A percentile compares a stretch with the other conserved stretches of the same genome.
Conservation (phyloP, 805 yeast genomes). For the Kuraishia floccosa region DNA sequence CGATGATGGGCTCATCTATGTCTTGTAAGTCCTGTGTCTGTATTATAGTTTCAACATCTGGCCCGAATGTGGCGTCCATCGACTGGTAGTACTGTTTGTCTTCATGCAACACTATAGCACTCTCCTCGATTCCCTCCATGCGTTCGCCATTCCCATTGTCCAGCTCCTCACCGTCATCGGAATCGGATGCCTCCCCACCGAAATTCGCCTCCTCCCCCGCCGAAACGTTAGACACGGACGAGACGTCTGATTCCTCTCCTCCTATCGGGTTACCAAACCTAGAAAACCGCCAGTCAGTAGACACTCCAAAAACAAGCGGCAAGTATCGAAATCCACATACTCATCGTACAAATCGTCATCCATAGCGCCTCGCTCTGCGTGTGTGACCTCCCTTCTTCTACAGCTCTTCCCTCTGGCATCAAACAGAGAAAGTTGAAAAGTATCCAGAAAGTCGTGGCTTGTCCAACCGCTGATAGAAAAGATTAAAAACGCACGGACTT, state of each 20-base stretch:
- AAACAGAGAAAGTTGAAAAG: too few species aligned
- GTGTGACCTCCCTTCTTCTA: not conserved
- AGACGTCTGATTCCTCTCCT: not conserved
- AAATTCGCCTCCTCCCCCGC: too few species aligned
- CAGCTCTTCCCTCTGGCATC: not conserved
- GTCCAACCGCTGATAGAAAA: too few species aligned
- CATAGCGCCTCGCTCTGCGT: conserved; percentile 17
- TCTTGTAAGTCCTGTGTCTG: conserved; percentile 31
- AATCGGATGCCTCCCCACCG: conserved; percentile 20
- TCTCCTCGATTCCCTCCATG: conserved; percentile 6
- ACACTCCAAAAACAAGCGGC: not conserved
- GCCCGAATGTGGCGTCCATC: conserved; percentile 37
- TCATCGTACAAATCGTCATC: conserved; percentile 73
- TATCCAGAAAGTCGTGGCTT: too few species aligned
- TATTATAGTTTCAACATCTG: conserved; percentile 54
- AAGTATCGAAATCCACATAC: conserved; percentile 10
- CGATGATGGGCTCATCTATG: conserved; percentile 53
- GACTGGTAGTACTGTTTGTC: conserved; percentile 29
- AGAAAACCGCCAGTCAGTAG: not conserved
- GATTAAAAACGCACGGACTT: too few species aligned
- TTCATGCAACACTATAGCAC: conserved; percentile 27
- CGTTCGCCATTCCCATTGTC: conserved; percentile 7
- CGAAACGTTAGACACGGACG: too few species aligned
- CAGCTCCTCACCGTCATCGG: conserved; percentile 14
- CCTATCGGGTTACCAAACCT: conserved; percentile 57